Evolutionary conservation across 768 basidiomycete species (phyloP), one percentile per base, ranked within the genome.

Genomic region (Leccinellum albellum): DNA sequence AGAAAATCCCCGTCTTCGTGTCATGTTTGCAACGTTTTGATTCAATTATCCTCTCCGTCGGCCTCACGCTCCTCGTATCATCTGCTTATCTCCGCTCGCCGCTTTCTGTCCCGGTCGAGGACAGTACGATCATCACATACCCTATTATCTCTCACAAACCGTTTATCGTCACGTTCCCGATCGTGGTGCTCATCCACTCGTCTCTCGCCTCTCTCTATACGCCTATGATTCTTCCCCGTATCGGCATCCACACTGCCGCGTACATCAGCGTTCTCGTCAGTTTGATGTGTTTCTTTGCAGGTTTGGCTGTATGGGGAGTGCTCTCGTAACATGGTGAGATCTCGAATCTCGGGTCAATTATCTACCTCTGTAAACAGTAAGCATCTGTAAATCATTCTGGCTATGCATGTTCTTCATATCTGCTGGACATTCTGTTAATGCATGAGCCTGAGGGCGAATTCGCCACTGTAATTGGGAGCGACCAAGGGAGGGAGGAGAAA

Each of bases 1-100:
- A 89, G 89, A 79, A 78, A 59, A 89, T 94, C 29, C 91, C 91
- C 1, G 84, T 89, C 3, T 88, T 92, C 66, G 79, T 94, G 20
- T 82, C 86, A 8, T 87, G 85, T 65, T 76, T 94, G 53, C 88
- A 91, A 67, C 82, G 90, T 53, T 73, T 91, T 58, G 89, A 90
- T 68, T 80, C 86, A 5, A 79, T 91, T 58, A 68, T 92, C 7
- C 79, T 89, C 53, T 82, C 87, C 13, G 67, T 91, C 17, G 89
- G 89, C 9, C 75, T 85, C 48, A 84, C 79, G 37, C 71, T 72
- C 28, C 65, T 72, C 29, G 60, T 88, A 37, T 79, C 85, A 12
- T 78, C 82, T 26, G 79, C 82, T 24, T 87, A 87, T 66, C 80
- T 88, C 60, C 78, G 78, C 53, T 82, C 83, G 2, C 70, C 83